Evolutionary conservation across 441 rosid species (phyloP).

Genomic region (Syzygium syzygioides): DNA sequence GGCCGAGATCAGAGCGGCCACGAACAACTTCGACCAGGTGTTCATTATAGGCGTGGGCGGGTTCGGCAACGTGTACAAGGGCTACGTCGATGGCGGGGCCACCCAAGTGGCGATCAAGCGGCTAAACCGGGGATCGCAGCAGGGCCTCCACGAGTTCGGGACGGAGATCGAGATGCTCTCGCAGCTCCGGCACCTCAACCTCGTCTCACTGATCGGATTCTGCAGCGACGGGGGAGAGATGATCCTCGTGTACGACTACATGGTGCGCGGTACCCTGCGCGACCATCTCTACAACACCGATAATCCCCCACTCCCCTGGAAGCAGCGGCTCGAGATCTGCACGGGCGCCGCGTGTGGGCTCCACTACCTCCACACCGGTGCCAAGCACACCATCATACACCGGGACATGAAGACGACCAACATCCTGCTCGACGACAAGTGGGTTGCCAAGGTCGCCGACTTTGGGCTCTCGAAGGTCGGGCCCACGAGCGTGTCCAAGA

Average conservation of each 20-base stretch:
- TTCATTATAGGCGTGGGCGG: neutral
- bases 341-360: slow-evolving; percentile 5
- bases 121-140: neutral
- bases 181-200: slow-evolving; percentile 6
- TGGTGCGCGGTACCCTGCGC: slow-evolving; percentile 6
- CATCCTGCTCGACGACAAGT: slow-evolving; percentile 1
- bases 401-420: slow-evolving; percentile 11
- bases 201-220: slow-evolving; percentile 3
- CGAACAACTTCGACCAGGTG: neutral
- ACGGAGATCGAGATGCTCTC: slow-evolving; percentile 14
- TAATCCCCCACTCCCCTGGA: slow-evolving; percentile 5
- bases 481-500: neutral
- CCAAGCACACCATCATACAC: slow-evolving; percentile 5
- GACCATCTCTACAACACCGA: slow-evolving; percentile 4
- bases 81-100: neutral
- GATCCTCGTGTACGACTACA: slow-evolving; percentile 8
- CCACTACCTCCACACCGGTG: slow-evolving; percentile 8
- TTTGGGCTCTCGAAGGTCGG: slow-evolving; percentile 4
- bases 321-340: slow-evolving; percentile 6
- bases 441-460: slow-evolving; percentile 11
- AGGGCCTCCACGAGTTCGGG: slow-evolving; percentile 7
- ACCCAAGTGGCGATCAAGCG: slow-evolving; percentile 9
- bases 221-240: slow-evolving; percentile 1
- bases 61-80: slow-evolving; percentile 3
- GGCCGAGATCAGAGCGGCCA: slow-evolving; percentile 1